Percentiles rank a stretch among this genome's conserved stretches.
These are phyloP conservation scores for Colletotrichum horii DNA, from an alignment of 2,329 filamentous ascomycete genomes.

Conservation along the genomic window DNA sequence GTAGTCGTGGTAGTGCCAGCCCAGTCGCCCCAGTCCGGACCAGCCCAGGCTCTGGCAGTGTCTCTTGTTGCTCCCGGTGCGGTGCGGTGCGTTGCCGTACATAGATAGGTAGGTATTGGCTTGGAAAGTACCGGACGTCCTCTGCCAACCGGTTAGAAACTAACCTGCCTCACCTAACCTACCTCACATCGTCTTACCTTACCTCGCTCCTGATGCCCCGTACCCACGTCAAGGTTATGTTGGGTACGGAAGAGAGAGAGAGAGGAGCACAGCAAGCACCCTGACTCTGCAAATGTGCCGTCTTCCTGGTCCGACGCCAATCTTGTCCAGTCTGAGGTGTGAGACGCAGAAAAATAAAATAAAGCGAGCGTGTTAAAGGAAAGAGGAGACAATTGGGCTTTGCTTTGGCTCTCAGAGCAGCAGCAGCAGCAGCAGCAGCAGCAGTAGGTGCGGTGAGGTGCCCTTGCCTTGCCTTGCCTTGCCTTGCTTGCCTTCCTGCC, in stretches of 20 bases:
- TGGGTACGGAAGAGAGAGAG: not conserved
- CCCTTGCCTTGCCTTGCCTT: not conserved
- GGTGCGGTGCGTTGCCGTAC: not conserved
- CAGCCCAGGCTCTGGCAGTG: not conserved
- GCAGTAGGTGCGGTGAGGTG: not conserved
- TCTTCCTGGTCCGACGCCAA: not conserved
- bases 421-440: not conserved
- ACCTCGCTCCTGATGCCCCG: not conserved
- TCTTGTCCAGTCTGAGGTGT: not conserved
- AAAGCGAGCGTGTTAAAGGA: not conserved
- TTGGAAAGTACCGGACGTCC: not conserved
- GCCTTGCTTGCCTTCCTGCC: not conserved
- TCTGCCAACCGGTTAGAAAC: not conserved
- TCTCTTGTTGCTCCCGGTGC: not conserved
- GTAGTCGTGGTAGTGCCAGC: not conserved
- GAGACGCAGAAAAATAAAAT: not conserved
- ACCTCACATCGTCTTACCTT: not conserved
- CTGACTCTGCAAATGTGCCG: not conserved
- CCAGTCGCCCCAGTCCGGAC: not conserved
- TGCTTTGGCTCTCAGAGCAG: not conserved
- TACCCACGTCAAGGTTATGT: not conserved
- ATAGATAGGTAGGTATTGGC: not conserved
- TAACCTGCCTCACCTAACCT: not conserved
- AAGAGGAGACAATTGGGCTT: not conserved
- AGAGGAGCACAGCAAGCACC: not conserved